These are phyloP conservation scores for Globisporangium paroecandrum DNA, from an alignment of 352 stramenopile genomes.

Conservation along the genomic window DNA sequence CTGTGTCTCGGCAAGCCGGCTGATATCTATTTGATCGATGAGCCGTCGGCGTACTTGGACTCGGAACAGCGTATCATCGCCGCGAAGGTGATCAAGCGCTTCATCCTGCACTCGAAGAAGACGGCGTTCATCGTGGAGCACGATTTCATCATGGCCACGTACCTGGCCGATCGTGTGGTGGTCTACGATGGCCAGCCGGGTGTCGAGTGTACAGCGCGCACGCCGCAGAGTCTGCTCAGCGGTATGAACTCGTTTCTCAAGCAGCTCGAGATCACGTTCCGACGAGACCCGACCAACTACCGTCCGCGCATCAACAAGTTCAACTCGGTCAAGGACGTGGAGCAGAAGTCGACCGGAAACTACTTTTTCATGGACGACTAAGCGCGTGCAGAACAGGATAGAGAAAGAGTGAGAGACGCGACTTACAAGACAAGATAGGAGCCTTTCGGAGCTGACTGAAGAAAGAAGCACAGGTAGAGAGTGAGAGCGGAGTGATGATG, in stretches of 20 bases:
- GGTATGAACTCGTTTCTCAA: conserved; percentile 99
- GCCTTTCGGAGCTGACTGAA: neutral
- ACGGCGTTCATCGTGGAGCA: conserved; percentile 99
- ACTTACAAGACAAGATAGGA: neutral
- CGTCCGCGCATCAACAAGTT: conserved; percentile 96
- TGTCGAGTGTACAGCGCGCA: conserved; percentile 96
- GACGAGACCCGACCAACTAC: conserved; percentile 98
- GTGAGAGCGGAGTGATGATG: neutral
- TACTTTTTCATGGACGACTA: conserved; percentile 99
- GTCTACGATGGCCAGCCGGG: conserved; percentile 95
- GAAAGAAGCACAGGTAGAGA: neutral
- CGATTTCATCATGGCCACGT: conserved; percentile 99
- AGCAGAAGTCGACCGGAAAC: conserved; percentile 97
- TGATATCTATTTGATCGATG: conserved; percentile 99
- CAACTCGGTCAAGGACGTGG: conserved; percentile 96
- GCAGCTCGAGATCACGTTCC: conserved; percentile 98
- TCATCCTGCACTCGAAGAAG: conserved; percentile 99
- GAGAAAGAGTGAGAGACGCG: conserved; percentile 5
- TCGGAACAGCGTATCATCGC: conserved; percentile 99
- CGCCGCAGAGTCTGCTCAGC: conserved; percentile 93
- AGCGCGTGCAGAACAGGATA: conserved; percentile 19
- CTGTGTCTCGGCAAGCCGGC: conserved; percentile 97
- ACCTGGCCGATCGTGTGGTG: conserved; percentile 96
- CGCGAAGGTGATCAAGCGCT: conserved; percentile 99
- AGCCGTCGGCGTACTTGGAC: conserved; percentile 99